Evolutionary conservation across 2,329 filamentous ascomycete species (phyloP).

Genomic region (Penicillium sp.): DNA sequence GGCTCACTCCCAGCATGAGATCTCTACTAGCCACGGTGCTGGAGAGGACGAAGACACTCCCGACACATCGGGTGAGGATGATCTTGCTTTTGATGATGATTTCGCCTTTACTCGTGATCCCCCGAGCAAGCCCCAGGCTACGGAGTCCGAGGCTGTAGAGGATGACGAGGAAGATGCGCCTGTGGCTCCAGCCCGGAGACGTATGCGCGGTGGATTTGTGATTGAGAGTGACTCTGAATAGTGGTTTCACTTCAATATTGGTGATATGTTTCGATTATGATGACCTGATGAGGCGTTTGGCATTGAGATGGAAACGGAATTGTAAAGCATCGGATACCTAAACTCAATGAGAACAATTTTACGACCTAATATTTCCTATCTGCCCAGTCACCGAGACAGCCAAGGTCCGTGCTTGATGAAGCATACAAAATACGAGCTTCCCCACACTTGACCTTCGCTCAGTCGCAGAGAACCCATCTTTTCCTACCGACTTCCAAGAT

Average conservation of each 20-base stretch:
- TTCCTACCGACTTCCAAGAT: conserved; percentile 2
- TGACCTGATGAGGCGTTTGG: conserved; percentile 32
- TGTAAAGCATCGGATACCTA: conserved; percentile 10
- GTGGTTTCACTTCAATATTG: neutral
- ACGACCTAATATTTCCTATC: neutral
- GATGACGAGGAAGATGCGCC: conserved; percentile 35
- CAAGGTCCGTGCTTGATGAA: neutral
- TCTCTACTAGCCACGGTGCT: conserved; percentile 17
- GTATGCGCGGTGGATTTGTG: conserved; percentile 42
- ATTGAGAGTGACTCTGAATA: conserved; percentile 47
- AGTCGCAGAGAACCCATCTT: no score
- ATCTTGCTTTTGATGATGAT: conserved; percentile 35
- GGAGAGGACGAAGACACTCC: conserved; percentile 24
- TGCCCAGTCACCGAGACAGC: neutral
- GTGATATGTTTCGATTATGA: conserved; percentile 7
- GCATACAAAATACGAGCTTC: neutral
- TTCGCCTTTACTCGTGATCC: conserved; percentile 32
- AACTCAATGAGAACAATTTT: conserved; percentile 1
- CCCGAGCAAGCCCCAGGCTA: conserved; percentile 12
- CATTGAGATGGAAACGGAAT: conserved; percentile 7
- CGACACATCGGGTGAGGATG: conserved; percentile 31
- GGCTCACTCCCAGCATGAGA: conserved; percentile 14
- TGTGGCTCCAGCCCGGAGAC: conserved; percentile 33
- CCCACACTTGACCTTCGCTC: neutral
- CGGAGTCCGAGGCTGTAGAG: conserved; percentile 16